These are phyloP conservation scores for Saposhnikovia divaricata DNA, from an alignment of 129 eudicot species.

Conservation along the genomic window DNA sequence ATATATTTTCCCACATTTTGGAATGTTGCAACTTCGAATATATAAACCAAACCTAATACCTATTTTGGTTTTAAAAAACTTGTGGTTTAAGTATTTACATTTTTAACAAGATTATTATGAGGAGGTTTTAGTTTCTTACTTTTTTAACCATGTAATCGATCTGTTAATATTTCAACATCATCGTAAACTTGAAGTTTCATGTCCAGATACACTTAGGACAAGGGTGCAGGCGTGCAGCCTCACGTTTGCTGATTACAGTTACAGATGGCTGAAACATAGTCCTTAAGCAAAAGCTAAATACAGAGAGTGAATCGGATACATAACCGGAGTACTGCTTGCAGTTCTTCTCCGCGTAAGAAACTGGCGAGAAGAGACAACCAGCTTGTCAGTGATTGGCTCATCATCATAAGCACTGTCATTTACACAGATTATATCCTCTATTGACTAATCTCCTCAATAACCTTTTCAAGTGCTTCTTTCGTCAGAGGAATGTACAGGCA, in stretches of 20 bases:
- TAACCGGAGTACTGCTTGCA: not conserved
- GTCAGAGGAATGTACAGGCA: constrained; percentile 72
- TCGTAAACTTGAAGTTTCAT: no score
- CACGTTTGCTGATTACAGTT: not conserved
- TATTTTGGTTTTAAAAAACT: no score
- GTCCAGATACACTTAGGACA: no score
- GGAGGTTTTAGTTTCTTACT: no score
- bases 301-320: not conserved
- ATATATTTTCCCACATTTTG: no score
- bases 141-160: no score
- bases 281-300: not conserved
- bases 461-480: constrained; percentile 78
- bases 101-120: no score
- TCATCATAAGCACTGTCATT: not conserved
- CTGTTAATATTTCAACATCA: no score
- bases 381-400: not conserved
- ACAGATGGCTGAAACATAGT: not conserved
- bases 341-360: not conserved
- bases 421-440: constrained; percentile 18
- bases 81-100: no score
- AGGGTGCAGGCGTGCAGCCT: no score
- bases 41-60: no score
- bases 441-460: constrained; percentile 55
- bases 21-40: no score
- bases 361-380: not conserved